Conservation (phyloP, 345 rosid species). For the Camelina hispida region DNA sequence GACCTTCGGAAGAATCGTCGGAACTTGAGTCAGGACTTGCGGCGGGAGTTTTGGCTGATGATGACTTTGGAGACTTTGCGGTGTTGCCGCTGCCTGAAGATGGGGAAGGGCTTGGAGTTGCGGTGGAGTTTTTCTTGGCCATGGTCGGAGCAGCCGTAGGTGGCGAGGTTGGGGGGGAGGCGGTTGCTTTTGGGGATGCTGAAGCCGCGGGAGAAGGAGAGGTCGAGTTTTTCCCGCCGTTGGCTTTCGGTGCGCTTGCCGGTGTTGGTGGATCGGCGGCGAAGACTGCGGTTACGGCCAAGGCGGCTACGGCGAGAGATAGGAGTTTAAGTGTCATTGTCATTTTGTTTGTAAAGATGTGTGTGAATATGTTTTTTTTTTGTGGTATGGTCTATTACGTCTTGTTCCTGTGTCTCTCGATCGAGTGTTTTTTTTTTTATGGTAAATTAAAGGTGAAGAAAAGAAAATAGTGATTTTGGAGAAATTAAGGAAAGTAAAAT, state of each 20-base stretch:
- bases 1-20: constrained; percentile 35
- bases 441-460: background rate
- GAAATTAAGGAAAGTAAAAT: constrained; percentile 11
- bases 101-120: constrained; percentile 34
- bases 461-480: constrained; percentile 29
- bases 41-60: constrained; percentile 28
- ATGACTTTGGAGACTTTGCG: constrained; percentile 30
- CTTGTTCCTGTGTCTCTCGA: background rate
- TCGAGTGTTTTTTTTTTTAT: background rate
- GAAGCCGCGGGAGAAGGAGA: constrained; percentile 39
- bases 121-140: constrained; percentile 29
- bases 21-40: constrained; percentile 44
- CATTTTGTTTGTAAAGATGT: constrained; percentile 3
- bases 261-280: constrained; percentile 42
- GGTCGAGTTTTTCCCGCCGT: constrained; percentile 8
- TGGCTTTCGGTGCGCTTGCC: constrained; percentile 25
- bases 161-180: constrained; percentile 32
- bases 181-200: constrained; percentile 39
- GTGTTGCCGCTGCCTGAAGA: constrained; percentile 7
- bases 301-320: constrained; percentile 29
- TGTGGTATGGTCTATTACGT: constrained; percentile 3
- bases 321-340: constrained; percentile 29
- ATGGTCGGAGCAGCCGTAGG: constrained; percentile 31
- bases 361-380: background rate
- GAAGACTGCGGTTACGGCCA: constrained; percentile 33